Evolutionary conservation across 345 rosid species (phyloP), one percentile per base, ranked within the genome.

Genomic region (Pistacia atlantica): DNA sequence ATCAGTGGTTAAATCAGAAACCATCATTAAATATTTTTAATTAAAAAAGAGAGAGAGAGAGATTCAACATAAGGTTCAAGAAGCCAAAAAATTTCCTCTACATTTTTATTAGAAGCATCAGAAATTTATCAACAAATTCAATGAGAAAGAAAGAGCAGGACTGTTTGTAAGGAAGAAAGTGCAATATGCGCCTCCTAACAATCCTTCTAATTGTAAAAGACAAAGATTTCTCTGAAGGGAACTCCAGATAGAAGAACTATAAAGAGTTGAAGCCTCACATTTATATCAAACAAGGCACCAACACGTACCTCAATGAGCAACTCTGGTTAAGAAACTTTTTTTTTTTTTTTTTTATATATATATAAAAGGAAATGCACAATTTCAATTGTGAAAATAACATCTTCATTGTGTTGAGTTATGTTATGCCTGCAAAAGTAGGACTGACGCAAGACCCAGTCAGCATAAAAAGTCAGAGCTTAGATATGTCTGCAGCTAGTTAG

Each of bases 281-380:
- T 54, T 55, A 37, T 3, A 56, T 69, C 45, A 37, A 18, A 9
- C 28, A 25, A 49, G 62, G 56, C 31, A 66, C 18, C 42, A 52
- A 55, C 61, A 48, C 56, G 71, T 83, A 92, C 98, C 94, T 93
- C 99, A 75, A 86, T 78, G 67, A 96, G 84, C 83, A 93, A 83
- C 35, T 80, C 85, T 46, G 97, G 91, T 56, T 96, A 97, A 31
- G 90, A 81, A 77, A 96, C 81, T n/a, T n/a, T n/a, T n/a, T n/a
- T n/a, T n/a, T n/a, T n/a, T n/a, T n/a, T n/a, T n/a, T n/a, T n/a
- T n/a, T n/a, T n/a, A 57, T 22, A 22, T 25, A 25, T 25, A 25
- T 25, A 25, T 25, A 25, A 0, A 25, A 25, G 25, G 25, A 22
- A 22, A 25, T 25, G 25, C 25, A 25, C 1, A 25, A 25, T 25